A percentile compares a stretch with the other conserved stretches of the same genome.
phyloP scores from a whole-genome alignment of 768 basidiomycete genomes.

The Steccherinum ochraceum region DNA sequence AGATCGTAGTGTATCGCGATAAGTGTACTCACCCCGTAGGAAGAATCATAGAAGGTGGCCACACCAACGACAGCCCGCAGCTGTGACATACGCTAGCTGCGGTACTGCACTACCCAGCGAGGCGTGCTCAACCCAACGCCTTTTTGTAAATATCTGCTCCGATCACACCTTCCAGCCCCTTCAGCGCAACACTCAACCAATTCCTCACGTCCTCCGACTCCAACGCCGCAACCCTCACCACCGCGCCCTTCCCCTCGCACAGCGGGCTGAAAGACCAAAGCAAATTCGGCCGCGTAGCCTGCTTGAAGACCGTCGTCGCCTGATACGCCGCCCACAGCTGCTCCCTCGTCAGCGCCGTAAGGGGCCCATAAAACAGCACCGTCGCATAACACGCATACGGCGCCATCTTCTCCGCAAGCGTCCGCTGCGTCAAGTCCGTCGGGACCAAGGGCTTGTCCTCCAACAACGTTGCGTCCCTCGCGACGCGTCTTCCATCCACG shows the following conservation, averaged over 20 bases:
- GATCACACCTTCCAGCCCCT: conserved; percentile 42
- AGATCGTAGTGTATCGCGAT: too few relatives aligned
- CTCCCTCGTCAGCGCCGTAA: conserved; percentile 39
- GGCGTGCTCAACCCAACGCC: conserved; percentile 42
- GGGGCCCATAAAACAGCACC: conserved; percentile 72
- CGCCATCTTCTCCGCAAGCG: conserved; percentile 53
- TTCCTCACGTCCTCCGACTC: conserved; percentile 69
- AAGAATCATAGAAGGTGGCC: too few relatives aligned
- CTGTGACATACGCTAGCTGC: too few relatives aligned
- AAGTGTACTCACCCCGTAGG: too few relatives aligned
- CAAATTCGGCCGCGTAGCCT: conserved; percentile 45
- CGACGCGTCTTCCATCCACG: conserved; percentile 56
- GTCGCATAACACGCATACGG: conserved; percentile 93
- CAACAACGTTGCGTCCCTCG: conserved; percentile 73
- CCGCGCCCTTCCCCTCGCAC: conserved; percentile 36
- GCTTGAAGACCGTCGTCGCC: conserved; percentile 57
- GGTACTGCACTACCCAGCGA: too few relatives aligned
- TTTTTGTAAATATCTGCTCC: conserved; percentile 61
- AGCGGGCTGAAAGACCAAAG: conserved; percentile 80
- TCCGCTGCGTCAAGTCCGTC: conserved; percentile 23
- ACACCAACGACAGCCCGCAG: too few relatives aligned
- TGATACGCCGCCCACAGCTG: conserved; percentile 45
- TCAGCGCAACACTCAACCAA: conserved; percentile 60
- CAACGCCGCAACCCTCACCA: conserved; percentile 69
- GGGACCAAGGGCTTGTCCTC: conserved; percentile 31